Conservation (phyloP, 2,329 filamentous ascomycete species). For the Verticillium zaregamsianum region DNA sequence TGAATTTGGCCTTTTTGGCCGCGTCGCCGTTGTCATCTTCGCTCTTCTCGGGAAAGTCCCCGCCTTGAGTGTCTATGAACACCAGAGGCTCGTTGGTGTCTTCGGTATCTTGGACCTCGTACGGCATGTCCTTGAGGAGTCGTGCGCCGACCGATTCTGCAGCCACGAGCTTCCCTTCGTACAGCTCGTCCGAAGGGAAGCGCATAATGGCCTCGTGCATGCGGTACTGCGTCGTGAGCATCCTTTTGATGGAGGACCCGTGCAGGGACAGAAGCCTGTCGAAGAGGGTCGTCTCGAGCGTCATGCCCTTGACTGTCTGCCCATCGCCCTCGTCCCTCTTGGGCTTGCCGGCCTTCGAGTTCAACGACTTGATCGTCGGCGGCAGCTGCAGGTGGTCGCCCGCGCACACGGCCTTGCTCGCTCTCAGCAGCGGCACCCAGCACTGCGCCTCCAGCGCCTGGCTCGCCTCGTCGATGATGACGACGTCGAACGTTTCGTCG, state of each 20-base stretch:
- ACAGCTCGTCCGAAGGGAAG: slow-evolving; percentile 86
- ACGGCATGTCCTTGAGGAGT: slow-evolving; percentile 72
- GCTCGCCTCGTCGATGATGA: slow-evolving; percentile 93
- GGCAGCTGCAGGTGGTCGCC: slow-evolving; percentile 93
- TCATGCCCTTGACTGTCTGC: slow-evolving; percentile 46
- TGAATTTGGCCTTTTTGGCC: slow-evolving; percentile 39
- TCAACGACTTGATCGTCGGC: slow-evolving; percentile 84
- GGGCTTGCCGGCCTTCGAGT: slow-evolving; percentile 33
- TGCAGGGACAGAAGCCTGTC: slow-evolving; percentile 81
- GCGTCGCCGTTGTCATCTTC: slow-evolving; percentile 59
- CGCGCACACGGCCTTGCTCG: slow-evolving; percentile 81
- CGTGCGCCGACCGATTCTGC: slow-evolving; percentile 73
- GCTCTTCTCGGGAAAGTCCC: slow-evolving; percentile 79
- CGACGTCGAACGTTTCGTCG: slow-evolving; percentile 80
- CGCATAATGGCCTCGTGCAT: slow-evolving; percentile 97
- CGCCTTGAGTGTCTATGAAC: slow-evolving; percentile 95
- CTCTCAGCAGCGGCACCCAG: slow-evolving; percentile 84
- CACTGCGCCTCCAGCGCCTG: slow-evolving; percentile 95
- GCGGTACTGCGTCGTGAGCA: slow-evolving; percentile 95
- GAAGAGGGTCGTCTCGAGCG: slow-evolving; percentile 87
- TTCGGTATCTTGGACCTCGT: slow-evolving; percentile 73
- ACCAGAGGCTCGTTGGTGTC: slow-evolving; percentile 84
- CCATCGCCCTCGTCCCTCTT: slow-evolving; percentile 26
- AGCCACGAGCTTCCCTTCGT: slow-evolving; percentile 76
- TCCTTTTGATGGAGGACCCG: slow-evolving; percentile 79